Evolutionary conservation across 495 filamentous ascomycete species (phyloP), one percentile per base, ranked within the genome.

Genomic region (Terfezia claveryi): DNA sequence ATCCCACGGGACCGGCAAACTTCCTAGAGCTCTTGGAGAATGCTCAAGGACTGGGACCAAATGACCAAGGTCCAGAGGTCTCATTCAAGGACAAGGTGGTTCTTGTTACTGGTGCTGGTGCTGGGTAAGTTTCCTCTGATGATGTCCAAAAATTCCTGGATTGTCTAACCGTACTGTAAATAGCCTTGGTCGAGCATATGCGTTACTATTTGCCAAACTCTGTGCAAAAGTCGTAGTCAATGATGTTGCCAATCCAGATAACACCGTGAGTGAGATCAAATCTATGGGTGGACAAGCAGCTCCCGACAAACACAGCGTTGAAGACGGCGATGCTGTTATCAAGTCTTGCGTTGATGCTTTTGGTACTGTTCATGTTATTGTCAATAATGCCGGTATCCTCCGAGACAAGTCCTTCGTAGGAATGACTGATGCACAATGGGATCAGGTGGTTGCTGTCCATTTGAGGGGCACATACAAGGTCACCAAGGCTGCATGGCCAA

Each of bases 311-410:
- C 86, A 84, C 56, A 89, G 81, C 46, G 89, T 85, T 60, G 88
- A 94, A 69, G 87, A 98, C 57, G 91, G 91, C 53, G 89, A 94
- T 49, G 80, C 77, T 32, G 87, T 96, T 50, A 80, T 98, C 62
- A 91, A 94, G 74, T 78, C 73, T 56, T 87, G 87, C 56, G 93
- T 98, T 61, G 91, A 96, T 65, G 79, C 85, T 38, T 96, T 84
- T 61, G 91, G 91, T 61, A 85, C 92, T 54, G 77, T 98, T 62
- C 91, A 98, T 65, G 82, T 96, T 54, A 69, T 98, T 59, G 74
- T 98, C 68, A 98, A 98, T 77, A 98, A 98, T 64, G 91, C 91
- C 50, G 91, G 91, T 65, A 96, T 98, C 64, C 78, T 98, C 37
- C 79, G 91, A 54, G 91, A 98, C 74, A 96, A 95, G 77, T 89